These are phyloP conservation scores for Setaria italica DNA, from an alignment of 202 grass and related monocot species.

Conservation along the genomic window DNA sequence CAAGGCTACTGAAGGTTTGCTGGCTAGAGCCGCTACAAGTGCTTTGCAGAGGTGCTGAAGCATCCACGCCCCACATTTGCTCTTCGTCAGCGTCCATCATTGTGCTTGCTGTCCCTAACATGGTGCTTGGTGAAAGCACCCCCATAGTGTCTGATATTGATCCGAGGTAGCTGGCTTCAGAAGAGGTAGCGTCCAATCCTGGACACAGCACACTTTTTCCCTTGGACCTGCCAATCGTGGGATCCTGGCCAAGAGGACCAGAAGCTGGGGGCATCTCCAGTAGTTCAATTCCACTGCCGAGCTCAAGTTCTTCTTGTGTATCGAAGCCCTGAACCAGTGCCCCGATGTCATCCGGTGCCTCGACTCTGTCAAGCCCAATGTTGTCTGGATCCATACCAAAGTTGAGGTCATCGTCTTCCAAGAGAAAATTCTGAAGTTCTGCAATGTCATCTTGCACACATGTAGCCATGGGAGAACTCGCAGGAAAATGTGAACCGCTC, in stretches of 20 bases:
- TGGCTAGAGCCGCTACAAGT: conserved; percentile 37
- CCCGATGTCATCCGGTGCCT: conserved; percentile 27
- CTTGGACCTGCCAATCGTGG: conserved; percentile 39
- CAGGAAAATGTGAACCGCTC: conserved; percentile 41
- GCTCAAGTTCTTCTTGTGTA: conserved; percentile 41
- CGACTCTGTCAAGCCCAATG: conserved; percentile 28
- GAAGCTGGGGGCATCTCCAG: conserved; percentile 41
- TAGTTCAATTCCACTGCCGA: conserved; percentile 35
- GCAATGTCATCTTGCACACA: conserved; percentile 29
- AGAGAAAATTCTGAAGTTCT: conserved; percentile 48
- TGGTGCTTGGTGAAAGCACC: conserved; percentile 23
- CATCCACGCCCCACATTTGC: conserved; percentile 42
- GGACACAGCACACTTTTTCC: conserved; percentile 43
- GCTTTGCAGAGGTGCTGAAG: conserved; percentile 37
- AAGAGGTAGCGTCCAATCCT: conserved; percentile 43
- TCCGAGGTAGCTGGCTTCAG: conserved; percentile 43
- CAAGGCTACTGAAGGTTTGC: conserved; percentile 37
- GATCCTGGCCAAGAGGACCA: conserved; percentile 37
- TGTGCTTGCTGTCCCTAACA: conserved; percentile 21
- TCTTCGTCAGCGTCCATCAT: conserved; percentile 32
- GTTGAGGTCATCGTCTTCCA: conserved; percentile 49
- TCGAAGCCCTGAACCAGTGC: conserved; percentile 49
- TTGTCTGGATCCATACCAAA: conserved; percentile 33
- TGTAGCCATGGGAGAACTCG: conserved; percentile 28
- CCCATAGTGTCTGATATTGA: conserved; percentile 48